phyloP scores from a whole-genome alignment of 2,329 filamentous ascomycete species.

The Penicillium sp. region DNA sequence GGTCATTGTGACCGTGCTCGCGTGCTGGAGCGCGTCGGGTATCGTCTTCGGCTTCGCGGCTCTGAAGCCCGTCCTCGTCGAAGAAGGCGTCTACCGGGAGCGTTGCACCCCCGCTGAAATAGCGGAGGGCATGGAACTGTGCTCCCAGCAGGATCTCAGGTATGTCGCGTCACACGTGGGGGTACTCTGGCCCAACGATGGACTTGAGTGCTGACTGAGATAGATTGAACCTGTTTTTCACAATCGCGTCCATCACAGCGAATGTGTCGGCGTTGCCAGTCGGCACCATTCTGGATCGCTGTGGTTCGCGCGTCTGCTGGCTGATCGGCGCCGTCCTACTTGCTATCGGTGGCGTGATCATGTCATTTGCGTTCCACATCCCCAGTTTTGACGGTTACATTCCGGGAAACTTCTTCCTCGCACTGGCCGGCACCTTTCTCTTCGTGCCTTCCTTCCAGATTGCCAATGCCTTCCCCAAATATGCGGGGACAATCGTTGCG shows the following conservation, averaged over 20 bases:
- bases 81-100: conserved; percentile 70
- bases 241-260: conserved; percentile 80
- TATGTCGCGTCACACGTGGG: conserved; percentile 20
- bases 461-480: conserved; percentile 75
- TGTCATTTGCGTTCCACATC: conserved; percentile 67
- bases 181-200: neutral
- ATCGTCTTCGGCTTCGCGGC: conserved; percentile 84
- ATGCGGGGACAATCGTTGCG: conserved; percentile 74
- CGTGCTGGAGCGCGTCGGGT: conserved; percentile 75
- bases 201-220: neutral
- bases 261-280: conserved; percentile 85
- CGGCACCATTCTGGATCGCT: conserved; percentile 80
- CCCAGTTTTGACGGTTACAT: conserved; percentile 71
- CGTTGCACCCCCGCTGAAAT: conserved; percentile 60
- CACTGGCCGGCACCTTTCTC: conserved; percentile 75
- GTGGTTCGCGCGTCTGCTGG: conserved; percentile 76
- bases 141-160: conserved; percentile 60
- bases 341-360: conserved; percentile 66
- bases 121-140: conserved; percentile 53
- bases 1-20: conserved; percentile 66
- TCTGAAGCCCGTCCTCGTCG: conserved; percentile 76
- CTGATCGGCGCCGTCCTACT: conserved; percentile 69
- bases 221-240: conserved; percentile 87
- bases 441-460: conserved; percentile 83
- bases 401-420: conserved; percentile 73